Evolutionary conservation across 2,329 filamentous ascomycete species (phyloP).

Genomic region (Ascochyta pisi): DNA sequence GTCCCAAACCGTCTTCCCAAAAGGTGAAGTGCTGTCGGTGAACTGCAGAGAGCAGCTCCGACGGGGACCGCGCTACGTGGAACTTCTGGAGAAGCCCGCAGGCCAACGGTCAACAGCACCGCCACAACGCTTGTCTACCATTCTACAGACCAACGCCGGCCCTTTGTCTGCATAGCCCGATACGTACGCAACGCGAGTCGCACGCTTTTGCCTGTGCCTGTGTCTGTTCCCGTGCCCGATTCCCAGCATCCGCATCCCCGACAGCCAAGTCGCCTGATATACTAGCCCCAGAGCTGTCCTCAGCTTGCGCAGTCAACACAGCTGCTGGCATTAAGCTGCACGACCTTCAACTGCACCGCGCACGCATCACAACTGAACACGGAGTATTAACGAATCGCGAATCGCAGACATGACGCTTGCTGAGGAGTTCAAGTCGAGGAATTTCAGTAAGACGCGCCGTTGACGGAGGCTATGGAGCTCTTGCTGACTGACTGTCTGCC

Average conservation of each 20-base stretch:
- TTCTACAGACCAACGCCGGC: constrained; percentile 23
- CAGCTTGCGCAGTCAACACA: constrained; percentile 35
- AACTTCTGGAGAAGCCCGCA: constrained; percentile 40
- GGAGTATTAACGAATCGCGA: not conserved
- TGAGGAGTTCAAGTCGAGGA: constrained; percentile 69
- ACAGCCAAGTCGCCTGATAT: constrained; percentile 26
- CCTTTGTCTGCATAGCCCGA: constrained; percentile 34
- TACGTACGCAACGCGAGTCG: constrained; percentile 39
- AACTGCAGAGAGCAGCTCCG: constrained; percentile 23
- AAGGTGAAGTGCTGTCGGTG: constrained; percentile 30
- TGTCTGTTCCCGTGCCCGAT: not conserved
- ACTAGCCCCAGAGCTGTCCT: constrained; percentile 29
- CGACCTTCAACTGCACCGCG: constrained; percentile 5
- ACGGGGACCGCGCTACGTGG: constrained; percentile 40
- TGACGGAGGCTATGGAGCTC: constrained; percentile 16
- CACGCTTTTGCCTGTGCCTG: constrained; percentile 22
- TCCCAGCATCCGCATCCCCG: constrained; percentile 9
- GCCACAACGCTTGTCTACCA: constrained; percentile 22
- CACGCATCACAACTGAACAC: constrained; percentile 14
- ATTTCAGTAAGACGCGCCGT: constrained; percentile 64
- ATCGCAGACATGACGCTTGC: constrained; percentile 61
- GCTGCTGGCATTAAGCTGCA: constrained; percentile 18
- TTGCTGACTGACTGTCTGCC: constrained; percentile 43
- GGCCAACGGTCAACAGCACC: constrained; percentile 25
- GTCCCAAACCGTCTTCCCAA: constrained; percentile 26